These are phyloP conservation scores for Berkeleyomyces rouxiae DNA, from an alignment of 2,329 filamentous ascomycete species.

Conservation along the genomic window DNA sequence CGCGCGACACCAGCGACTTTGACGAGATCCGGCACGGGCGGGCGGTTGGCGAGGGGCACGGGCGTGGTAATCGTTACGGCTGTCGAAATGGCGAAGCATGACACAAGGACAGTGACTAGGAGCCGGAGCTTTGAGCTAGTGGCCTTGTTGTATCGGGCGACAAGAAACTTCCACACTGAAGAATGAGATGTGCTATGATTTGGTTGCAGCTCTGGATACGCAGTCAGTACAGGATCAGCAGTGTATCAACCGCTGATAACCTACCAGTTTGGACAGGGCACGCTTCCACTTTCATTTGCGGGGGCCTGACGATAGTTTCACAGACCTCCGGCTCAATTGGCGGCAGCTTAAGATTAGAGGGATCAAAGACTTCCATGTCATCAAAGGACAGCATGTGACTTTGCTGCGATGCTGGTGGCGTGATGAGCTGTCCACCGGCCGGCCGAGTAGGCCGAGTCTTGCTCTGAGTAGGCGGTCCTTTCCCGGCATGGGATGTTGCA, in stretches of 20 bases:
- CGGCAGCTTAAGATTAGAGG: background rate
- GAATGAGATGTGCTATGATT: background rate
- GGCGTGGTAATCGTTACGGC: constrained; percentile 54
- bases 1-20: constrained; percentile 81
- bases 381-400: background rate
- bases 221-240: background rate
- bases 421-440: background rate
- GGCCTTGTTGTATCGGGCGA: constrained; percentile 39
- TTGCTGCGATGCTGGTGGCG: constrained; percentile 6
- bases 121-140: constrained; percentile 56
- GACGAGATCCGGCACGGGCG: constrained; percentile 64
- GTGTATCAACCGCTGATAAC: background rate
- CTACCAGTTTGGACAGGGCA: background rate
- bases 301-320: background rate
- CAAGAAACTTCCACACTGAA: constrained; percentile 29
- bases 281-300: background rate
- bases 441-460: background rate
- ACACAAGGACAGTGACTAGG: constrained; percentile 41
- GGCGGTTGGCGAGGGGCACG: constrained; percentile 28
- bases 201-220: background rate
- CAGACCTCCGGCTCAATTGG: background rate
- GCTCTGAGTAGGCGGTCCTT: background rate
- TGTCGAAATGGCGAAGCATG: constrained; percentile 47
- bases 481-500: background rate
- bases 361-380: constrained; percentile 2